Percentiles rank a stretch among this genome's conserved stretches.
These are phyloP conservation scores for Samsoniella hepiali DNA, from an alignment of 2,329 filamentous ascomycete genomes.

Conservation along the genomic window DNA sequence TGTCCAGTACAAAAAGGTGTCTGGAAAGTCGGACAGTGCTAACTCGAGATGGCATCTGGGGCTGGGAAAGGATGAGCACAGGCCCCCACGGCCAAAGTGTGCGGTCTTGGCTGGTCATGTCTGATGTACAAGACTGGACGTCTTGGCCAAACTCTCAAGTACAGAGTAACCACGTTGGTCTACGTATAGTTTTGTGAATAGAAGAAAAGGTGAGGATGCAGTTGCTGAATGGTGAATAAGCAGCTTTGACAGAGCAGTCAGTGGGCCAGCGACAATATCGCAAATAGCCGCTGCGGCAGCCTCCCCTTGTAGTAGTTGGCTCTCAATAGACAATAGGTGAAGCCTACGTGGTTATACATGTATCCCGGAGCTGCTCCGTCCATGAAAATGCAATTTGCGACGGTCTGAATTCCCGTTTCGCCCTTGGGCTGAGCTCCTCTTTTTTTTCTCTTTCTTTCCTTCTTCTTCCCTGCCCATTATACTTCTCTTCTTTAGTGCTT, in stretches of 20 bases:
- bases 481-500: not conserved
- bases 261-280: not conserved
- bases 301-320: not conserved
- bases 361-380: not conserved
- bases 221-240: not conserved
- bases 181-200: not conserved
- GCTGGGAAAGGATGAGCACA: conserved; percentile 10
- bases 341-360: not conserved
- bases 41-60: conserved; percentile 6
- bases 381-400: conserved; percentile 15
- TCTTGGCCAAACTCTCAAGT: too few species aligned
- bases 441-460: not conserved
- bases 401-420: conserved; percentile 8
- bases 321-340: not conserved
- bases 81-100: not conserved
- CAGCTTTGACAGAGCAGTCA: not conserved
- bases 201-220: not conserved
- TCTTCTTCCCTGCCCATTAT: not conserved
- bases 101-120: not conserved
- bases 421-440: conserved; percentile 12
- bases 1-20: too few species aligned
- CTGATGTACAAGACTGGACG: not conserved
- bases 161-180: not conserved
- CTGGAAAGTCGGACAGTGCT: not conserved
- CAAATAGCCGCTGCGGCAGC: not conserved